Conservation (phyloP, 2,329 filamentous ascomycete species). For the Apiospora kogelbergensis region DNA sequence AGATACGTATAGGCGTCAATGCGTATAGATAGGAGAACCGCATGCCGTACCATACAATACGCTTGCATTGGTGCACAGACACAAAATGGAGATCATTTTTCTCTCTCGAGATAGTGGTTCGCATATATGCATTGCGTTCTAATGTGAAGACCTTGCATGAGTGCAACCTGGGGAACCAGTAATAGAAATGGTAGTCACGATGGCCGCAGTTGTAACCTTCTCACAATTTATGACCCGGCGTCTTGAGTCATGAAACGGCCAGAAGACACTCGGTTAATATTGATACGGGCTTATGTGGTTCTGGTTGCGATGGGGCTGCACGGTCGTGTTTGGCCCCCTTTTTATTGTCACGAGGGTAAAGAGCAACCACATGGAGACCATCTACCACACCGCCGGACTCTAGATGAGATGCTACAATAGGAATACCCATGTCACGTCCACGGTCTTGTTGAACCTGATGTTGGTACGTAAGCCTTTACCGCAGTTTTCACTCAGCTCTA, state of each 20-base stretch:
- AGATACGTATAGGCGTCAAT: too few species aligned
- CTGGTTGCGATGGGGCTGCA: background rate
- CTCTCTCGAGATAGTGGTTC: too few species aligned
- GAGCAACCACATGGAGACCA: background rate
- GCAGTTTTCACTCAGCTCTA: background rate
- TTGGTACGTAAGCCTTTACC: background rate
- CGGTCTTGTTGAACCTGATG: background rate
- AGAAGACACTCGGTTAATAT: background rate
- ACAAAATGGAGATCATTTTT: too few species aligned
- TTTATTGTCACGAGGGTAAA: background rate
- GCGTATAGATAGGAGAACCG: too few species aligned
- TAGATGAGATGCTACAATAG: background rate
- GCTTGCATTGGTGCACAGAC: too few species aligned
- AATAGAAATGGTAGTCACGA: too few species aligned
- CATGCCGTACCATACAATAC: too few species aligned
- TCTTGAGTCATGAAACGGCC: background rate
- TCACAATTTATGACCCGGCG: too few species aligned
- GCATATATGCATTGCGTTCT: too few species aligned
- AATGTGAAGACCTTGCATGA: too few species aligned
- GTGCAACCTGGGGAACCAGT: too few species aligned
- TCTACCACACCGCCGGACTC: background rate
- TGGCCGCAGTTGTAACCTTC: too few species aligned
- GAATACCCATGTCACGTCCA: background rate
- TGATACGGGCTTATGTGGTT: background rate
- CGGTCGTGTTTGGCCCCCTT: background rate